Conservation (phyloP, 805 yeast genomes). For the Lipomyces yamanashiensis region DNA sequence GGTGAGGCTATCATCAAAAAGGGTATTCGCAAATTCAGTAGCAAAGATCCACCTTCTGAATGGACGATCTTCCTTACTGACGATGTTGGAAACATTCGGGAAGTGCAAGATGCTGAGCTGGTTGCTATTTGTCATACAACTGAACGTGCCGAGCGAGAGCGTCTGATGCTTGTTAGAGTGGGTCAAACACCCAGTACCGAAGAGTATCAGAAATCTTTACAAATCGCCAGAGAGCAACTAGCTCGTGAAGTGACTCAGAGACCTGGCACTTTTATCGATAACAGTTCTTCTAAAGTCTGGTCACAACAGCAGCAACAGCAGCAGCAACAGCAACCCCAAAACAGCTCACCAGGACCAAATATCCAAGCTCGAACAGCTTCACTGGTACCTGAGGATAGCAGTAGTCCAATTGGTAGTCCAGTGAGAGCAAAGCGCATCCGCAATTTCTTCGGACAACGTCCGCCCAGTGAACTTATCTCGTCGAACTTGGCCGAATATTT, state of each 20-base stretch:
- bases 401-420: conserved; percentile 6
- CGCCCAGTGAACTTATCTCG: conserved; percentile 90
- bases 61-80: conserved; percentile 62
- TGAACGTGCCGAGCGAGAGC: conserved; percentile 68
- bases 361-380: background rate
- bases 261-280: conserved; percentile 26
- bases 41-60: conserved; percentile 41
- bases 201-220: conserved; percentile 40
- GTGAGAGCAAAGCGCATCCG: conserved; percentile 42
- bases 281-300: background rate
- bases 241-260: conserved; percentile 29
- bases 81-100: conserved; percentile 55
- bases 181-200: conserved; percentile 60
- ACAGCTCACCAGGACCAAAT: background rate
- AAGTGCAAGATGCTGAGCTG: conserved; percentile 75
- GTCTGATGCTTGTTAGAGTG: conserved; percentile 69
- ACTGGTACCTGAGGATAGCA: background rate
- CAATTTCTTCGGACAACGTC: conserved; percentile 81
- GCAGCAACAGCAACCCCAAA: background rate
- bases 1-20: conserved; percentile 77
- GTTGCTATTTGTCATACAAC: conserved; percentile 81
- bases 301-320: conserved; percentile 1
- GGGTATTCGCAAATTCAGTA: conserved; percentile 58
- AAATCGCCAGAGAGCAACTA: conserved; percentile 33
- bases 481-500: conserved; percentile 87